Percentiles rank a stretch among this genome's conserved stretches.
Evolutionary conservation across 371 early-diverging fungal species (phyloP).

Genomic region (Mucor piriformis): DNA sequence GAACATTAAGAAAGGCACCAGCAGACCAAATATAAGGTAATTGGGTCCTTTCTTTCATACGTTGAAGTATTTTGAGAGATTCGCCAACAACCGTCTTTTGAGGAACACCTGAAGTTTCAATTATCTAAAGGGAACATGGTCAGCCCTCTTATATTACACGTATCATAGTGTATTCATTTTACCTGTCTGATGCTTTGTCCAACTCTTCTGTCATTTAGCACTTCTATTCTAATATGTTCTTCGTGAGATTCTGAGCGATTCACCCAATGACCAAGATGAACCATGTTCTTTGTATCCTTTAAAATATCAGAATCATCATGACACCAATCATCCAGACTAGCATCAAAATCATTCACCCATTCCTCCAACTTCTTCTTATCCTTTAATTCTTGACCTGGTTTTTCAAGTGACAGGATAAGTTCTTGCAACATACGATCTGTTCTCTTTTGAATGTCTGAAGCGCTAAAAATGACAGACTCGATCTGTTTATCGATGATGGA

Average conservation of each 20-base stretch:
- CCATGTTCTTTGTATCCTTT: conserved; percentile 34
- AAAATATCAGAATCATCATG: conserved; percentile 52
- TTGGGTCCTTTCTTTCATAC: conserved; percentile 55
- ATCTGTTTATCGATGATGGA: conserved; percentile 47
- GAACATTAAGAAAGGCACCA: conserved; percentile 41
- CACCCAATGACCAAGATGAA: conserved; percentile 44
- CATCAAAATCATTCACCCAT: conserved; percentile 56
- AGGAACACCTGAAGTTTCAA: conserved; percentile 50
- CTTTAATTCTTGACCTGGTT: conserved; percentile 31
- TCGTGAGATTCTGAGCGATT: conserved; percentile 42
- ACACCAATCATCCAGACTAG: conserved; percentile 57
- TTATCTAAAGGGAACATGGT: conserved; percentile 28
- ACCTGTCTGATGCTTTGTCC: conserved; percentile 47
- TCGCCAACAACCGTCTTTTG: conserved; percentile 53
- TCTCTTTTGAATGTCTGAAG: conserved; percentile 50
- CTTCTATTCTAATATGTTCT: conserved; percentile 45
- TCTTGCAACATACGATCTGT: conserved; percentile 47
- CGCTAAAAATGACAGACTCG: conserved; percentile 47
- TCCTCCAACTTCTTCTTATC: conserved; percentile 46
- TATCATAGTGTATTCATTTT: neutral
- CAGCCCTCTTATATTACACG: neutral
- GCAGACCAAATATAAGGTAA: conserved; percentile 56
- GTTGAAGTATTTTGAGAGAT: conserved; percentile 44
- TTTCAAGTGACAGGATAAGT: conserved; percentile 40
- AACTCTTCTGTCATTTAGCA: conserved; percentile 49